Percentiles rank a stretch among this genome's conserved stretches.
phyloP scores from a whole-genome alignment of 768 basidiomycete genomes.

The Pisolithus orientalis region DNA sequence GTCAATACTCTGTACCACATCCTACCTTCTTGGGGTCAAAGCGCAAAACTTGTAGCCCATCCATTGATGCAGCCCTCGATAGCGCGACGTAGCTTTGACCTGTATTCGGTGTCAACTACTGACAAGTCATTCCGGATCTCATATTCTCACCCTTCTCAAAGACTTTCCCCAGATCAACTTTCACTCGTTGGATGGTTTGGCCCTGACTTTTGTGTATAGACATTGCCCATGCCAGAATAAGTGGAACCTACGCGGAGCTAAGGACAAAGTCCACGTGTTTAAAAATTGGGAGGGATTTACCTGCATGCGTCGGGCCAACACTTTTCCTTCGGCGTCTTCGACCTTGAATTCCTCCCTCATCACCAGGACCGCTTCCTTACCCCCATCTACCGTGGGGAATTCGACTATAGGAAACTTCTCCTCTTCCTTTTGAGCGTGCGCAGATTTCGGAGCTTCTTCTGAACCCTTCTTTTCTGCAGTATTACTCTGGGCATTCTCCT shows the following conservation, averaged over 20 bases:
- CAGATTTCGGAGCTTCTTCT: constrained; percentile 16
- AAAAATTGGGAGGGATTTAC: constrained; percentile 8
- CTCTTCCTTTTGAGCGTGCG: constrained; percentile 30
- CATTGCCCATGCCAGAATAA: constrained; percentile 76
- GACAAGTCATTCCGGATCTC: too few species aligned
- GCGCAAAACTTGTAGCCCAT: constrained; percentile 47
- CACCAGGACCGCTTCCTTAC: constrained; percentile 41
- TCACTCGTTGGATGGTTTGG: constrained; percentile 62
- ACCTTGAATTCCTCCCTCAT: constrained; percentile 48
- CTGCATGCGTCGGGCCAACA: constrained; percentile 44
- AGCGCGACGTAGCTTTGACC: constrained; percentile 46
- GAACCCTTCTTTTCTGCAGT: constrained; percentile 16
- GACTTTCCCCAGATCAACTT: constrained; percentile 58
- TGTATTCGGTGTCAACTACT: constrained; percentile 6
- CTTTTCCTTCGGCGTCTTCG: constrained; percentile 45
- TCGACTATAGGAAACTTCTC: constrained; percentile 43
- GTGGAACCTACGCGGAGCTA: constrained; percentile 42
- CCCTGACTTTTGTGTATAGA: constrained; percentile 77
- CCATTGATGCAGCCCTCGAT: constrained; percentile 47
- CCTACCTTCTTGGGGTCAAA: constrained; percentile 48
- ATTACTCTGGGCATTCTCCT: constrained; percentile 28
- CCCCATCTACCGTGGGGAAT: constrained; percentile 36
- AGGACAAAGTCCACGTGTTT: background rate
- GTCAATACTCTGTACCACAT: background rate
- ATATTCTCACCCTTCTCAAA: constrained; percentile 46